Conservation (phyloP, 2,329 filamentous ascomycete species). For the Cladobotryum protrusum region DNA sequence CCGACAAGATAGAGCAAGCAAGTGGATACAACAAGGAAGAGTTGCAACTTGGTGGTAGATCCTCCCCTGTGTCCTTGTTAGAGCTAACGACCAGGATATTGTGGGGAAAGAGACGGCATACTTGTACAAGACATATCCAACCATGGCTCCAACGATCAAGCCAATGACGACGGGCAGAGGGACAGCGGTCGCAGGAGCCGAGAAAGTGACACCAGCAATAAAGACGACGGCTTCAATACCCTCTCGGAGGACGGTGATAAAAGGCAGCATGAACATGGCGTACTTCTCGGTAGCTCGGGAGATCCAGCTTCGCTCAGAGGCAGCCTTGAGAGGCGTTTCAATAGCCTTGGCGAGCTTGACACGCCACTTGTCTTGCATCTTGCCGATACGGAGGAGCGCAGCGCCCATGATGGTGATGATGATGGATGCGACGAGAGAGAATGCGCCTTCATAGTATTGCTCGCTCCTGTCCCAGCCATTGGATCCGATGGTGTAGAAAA, state of each 20-base stretch:
- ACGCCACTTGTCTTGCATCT: constrained; percentile 84
- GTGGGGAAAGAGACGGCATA: constrained; percentile 36
- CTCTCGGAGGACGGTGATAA: constrained; percentile 81
- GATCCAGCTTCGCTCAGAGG: constrained; percentile 40
- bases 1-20: constrained; percentile 80
- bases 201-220: constrained; percentile 75
- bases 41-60: constrained; percentile 46
- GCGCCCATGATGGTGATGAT: constrained; percentile 80
- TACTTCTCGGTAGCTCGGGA: constrained; percentile 69
- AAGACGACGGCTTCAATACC: constrained; percentile 84
- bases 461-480: constrained; percentile 64
- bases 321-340: constrained; percentile 43
- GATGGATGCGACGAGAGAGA: constrained; percentile 65
- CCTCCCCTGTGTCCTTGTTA: constrained; percentile 30
- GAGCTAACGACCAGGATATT: neutral
- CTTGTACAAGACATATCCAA: constrained; percentile 76
- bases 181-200: constrained; percentile 67
- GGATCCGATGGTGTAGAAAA: constrained; percentile 62
- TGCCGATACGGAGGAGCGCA: constrained; percentile 72
- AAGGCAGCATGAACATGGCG: constrained; percentile 78
- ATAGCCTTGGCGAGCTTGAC: constrained; percentile 69
- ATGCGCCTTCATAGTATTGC: constrained; percentile 75
- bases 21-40: constrained; percentile 76
- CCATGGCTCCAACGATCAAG: constrained; percentile 55
- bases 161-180: constrained; percentile 72